phyloP scores from a whole-genome alignment of 2,329 filamentous ascomycete genomes.

The Arthroderma sp. region DNA sequence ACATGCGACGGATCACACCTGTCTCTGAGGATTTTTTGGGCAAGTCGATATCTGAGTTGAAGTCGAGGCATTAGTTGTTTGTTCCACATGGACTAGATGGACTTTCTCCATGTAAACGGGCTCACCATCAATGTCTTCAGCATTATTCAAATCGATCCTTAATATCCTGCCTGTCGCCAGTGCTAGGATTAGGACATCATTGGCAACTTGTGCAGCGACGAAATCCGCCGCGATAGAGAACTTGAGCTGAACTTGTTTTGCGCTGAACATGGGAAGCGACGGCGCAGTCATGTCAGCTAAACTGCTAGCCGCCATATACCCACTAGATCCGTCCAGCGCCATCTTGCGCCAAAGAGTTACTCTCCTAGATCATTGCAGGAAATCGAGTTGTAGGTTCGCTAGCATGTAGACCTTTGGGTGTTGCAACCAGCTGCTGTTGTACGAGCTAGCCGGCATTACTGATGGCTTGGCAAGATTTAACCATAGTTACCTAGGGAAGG shows the following conservation, averaged over 20 bases:
- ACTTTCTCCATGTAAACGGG: not conserved
- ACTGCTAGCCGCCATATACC: constrained; percentile 56
- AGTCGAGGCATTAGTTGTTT: not conserved
- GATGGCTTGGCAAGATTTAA: not conserved
- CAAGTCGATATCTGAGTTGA: constrained; percentile 70
- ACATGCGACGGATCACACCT: constrained; percentile 87
- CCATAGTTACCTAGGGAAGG: too few species aligned
- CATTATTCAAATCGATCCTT: constrained; percentile 83
- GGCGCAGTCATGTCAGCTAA: constrained; percentile 47
- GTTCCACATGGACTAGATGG: not conserved
- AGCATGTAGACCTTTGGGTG: not conserved
- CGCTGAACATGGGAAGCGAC: constrained; percentile 78
- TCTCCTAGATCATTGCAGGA: constrained; percentile 9
- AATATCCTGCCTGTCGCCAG: constrained; percentile 85
- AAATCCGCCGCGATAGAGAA: constrained; percentile 94
- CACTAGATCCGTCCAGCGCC: constrained; percentile 58
- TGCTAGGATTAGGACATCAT: constrained; percentile 88
- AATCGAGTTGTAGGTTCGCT: not conserved
- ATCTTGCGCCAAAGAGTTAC: constrained; percentile 36
- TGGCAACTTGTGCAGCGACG: constrained; percentile 89
- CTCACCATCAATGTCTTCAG: constrained; percentile 84
- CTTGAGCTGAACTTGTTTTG: constrained; percentile 82
- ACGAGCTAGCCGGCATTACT: not conserved
- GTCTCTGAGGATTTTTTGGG: constrained; percentile 85
- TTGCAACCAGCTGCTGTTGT: not conserved